phyloP scores from a whole-genome alignment of 768 basidiomycete genomes.

The Leucocoprinus sp. region DNA sequence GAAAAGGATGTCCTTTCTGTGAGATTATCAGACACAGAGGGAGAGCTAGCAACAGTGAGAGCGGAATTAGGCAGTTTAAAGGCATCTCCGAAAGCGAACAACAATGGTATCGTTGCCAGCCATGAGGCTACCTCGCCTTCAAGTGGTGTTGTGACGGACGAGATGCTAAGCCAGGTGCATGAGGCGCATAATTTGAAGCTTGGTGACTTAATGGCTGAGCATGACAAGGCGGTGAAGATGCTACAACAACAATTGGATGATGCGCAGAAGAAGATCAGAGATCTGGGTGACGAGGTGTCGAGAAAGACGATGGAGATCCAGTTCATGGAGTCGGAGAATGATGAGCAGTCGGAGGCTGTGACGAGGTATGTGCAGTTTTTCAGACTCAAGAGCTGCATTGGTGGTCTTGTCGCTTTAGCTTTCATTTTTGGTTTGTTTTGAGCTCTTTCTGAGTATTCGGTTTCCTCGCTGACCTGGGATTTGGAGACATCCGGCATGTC shows the following conservation, averaged over 20 bases:
- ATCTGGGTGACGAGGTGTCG: conserved; percentile 50
- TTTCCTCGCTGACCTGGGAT: not conserved
- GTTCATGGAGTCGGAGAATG: conserved; percentile 72
- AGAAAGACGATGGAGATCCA: conserved; percentile 78
- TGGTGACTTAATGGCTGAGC: conserved; percentile 60
- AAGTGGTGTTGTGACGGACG: conserved; percentile 49
- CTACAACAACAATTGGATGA: conserved; percentile 51
- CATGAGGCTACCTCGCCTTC: conserved; percentile 22
- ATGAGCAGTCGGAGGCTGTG: conserved; percentile 37
- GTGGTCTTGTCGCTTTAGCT: conserved; percentile 43
- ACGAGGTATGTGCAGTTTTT: conserved; percentile 28
- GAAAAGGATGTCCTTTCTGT: conserved; percentile 58
- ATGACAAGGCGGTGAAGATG: conserved; percentile 48
- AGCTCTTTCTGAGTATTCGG: not conserved
- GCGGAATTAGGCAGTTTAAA: conserved; percentile 48
- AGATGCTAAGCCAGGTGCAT: conserved; percentile 70
- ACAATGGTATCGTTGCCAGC: conserved; percentile 26
- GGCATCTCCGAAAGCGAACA: conserved; percentile 49
- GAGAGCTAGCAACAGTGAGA: conserved; percentile 60
- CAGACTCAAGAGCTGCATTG: conserved; percentile 48
- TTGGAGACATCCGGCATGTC: conserved; percentile 3
- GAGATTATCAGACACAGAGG: conserved; percentile 67
- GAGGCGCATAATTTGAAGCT: conserved; percentile 82
- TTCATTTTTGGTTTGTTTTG: conserved; percentile 46
- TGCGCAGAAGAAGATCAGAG: conserved; percentile 38